Conservation (phyloP, 2,329 filamentous ascomycete genomes). For the Aulographum hederae region DNA sequence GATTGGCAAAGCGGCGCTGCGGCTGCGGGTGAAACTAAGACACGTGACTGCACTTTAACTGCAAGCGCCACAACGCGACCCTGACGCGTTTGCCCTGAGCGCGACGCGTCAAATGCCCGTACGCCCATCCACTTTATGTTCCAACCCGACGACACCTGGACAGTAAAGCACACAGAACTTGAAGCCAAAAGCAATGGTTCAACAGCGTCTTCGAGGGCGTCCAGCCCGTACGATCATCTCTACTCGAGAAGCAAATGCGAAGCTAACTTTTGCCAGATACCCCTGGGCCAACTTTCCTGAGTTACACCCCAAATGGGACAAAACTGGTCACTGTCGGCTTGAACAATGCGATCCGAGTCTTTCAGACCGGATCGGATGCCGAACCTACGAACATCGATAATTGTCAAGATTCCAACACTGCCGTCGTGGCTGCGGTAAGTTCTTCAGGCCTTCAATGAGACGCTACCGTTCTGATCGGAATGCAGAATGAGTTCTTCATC, state of each 20-base stretch:
- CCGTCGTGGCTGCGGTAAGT: conserved; percentile 50
- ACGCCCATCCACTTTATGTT: too few species aligned
- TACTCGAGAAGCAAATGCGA: too few species aligned
- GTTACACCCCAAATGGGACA: conserved; percentile 76
- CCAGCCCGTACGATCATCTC: conserved; percentile 31
- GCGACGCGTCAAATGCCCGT: too few species aligned
- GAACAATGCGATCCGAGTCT: conserved; percentile 86
- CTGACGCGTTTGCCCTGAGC: too few species aligned
- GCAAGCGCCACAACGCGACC: too few species aligned
- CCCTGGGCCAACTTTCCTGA: conserved; percentile 67
- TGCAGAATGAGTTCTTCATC: conserved; percentile 62
- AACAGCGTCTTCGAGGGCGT: conserved; percentile 34
- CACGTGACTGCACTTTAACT: too few species aligned
- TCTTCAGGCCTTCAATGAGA: conserved; percentile 4
- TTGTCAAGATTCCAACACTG: conserved; percentile 68
- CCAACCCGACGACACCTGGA: too few species aligned
- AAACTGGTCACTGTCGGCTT: conserved; percentile 81
- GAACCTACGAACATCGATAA: conserved; percentile 89
- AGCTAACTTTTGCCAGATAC: conserved; percentile 40
- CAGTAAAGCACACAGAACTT: too few species aligned
- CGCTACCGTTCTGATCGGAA: conserved; percentile 3
- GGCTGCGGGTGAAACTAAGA: too few species aligned
- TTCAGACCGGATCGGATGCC: conserved; percentile 77
- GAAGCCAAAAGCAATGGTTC: not conserved
- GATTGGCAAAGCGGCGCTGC: too few species aligned